phyloP scores from a whole-genome alignment of 2,329 filamentous ascomycete genomes.

The Penicillium decumbens region DNA sequence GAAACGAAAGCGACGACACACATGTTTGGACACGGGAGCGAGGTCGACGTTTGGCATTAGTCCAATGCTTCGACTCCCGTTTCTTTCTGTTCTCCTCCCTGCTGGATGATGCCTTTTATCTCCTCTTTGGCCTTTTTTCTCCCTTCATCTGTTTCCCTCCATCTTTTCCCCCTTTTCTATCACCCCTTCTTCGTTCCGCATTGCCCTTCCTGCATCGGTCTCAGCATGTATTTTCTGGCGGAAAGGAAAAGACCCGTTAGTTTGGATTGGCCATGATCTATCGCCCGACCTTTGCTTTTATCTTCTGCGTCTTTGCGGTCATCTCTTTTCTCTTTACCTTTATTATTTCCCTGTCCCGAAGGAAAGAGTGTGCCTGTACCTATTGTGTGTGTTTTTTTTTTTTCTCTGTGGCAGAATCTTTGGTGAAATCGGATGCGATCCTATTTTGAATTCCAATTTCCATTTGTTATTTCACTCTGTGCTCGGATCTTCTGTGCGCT shows the following conservation, averaged over 20 bases:
- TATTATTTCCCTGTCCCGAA: constrained; percentile 5
- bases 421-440: constrained; percentile 22
- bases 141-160: constrained; percentile 23
- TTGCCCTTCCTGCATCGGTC: constrained; percentile 31
- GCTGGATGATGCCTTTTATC: constrained; percentile 21
- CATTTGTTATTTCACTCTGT: constrained; percentile 18
- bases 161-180: constrained; percentile 32
- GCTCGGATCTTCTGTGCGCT: background rate
- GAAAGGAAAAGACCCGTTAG: constrained; percentile 13
- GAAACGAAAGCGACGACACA: constrained; percentile 27
- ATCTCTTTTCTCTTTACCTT: constrained; percentile 13
- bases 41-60: background rate
- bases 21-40: constrained; percentile 21
- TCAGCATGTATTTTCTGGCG: constrained; percentile 22
- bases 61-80: background rate
- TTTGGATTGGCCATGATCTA: constrained; percentile 21
- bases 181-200: constrained; percentile 23
- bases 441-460: constrained; percentile 28
- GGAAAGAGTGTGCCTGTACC: constrained; percentile 24
- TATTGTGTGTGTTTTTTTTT: constrained; percentile 13
- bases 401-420: constrained; percentile 9
- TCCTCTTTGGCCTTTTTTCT: constrained; percentile 4
- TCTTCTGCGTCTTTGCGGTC: constrained; percentile 16
- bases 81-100: constrained; percentile 7
- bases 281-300: constrained; percentile 6